Base-by-base conservation (phyloP, 1,284 basidiomycete genomes). In the Cystobasidiaceae sp. region DNA sequence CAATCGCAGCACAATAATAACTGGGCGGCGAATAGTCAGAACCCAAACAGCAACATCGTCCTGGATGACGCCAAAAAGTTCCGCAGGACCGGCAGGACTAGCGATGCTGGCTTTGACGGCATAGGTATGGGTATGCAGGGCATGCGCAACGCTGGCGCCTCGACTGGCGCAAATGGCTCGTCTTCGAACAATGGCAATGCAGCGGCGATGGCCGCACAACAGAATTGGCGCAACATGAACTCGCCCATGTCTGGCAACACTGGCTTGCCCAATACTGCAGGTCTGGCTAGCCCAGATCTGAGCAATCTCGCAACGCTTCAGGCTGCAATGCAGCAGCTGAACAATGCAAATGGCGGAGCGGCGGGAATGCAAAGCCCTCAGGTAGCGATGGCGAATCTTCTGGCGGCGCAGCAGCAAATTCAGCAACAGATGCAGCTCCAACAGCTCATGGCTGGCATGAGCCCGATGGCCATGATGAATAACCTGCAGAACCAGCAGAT, bases 31-130 rank as follows among this genome's bases (percentile, higher is more conserved):
- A n/a, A n/a, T 71, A 33, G 69, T 27, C 33, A 30, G 25, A 25
- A 28, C 25, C 44, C 30, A 17, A 49, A 37, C 2, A 43, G 27
- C 28, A 59, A 52, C 50, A 84, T 93, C 67, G 89, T 80, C 34
- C 77, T 96, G 78, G 90, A 91, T 45, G 92, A 94, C 72, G 88
- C 90, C n/a, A 88, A 85, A 72, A 87, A 86, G 74, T 86, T 86
- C 79, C 83, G 86, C 66, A 84, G 89, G 45, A 73, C 80, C 3
- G 81, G 84, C 41, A 84, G 84, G 70, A 76, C 78, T 54, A 78
- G 72, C 50, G 70, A 60, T 51, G 54, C 44, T 13, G 55, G 55
- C 7, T 30, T 52, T 15, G 48, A 59, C 30, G 54, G 37, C 21
- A 46, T 27, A 19, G 55, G 41, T n/a, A 19, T 17, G 4, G 45